Base-by-base conservation (phyloP, 2,329 filamentous ascomycete genomes). In the Balansia obtecta region DNA sequence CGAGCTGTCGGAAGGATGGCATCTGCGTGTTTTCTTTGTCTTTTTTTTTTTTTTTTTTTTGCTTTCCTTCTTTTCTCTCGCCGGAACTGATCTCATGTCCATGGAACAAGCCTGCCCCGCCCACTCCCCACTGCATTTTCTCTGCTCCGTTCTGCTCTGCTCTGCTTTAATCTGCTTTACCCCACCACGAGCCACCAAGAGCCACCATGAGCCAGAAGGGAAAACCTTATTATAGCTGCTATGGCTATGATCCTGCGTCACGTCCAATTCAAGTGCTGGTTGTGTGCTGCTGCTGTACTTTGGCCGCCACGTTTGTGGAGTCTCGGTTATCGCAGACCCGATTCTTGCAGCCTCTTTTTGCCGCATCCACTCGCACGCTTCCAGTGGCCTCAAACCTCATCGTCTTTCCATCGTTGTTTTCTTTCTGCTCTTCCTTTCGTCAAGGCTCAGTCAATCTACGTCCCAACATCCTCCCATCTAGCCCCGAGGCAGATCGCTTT, bases 231-330 rank as follows among this genome's bases (percentile, higher is more conserved):
- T 27, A 27, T 27, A 27, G 22, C 33, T 37, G 33, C 33, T 37
- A 15, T 37, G 33, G 12, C 33, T 9, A 15, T 15, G 33, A 37
- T 37, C 4, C 33, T 37, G 33, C 12, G 33, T 27, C 22, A 6
- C 22, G 22, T 27, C 6, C 22, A 27, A 27, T 3, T 27, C 3
- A 3, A 27, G 12, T 3, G 5, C 33, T 37, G 33, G n/a, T n/a
- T n/a, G n/a, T n/a, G n/a, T n/a, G n/a, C n/a, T 34, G 20, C 38
- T 41, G 41, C 27, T 42, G 38, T 41, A 27, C 22, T 27, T 27
- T 27, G 37, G 46, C 46, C 46, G 38, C 46, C 46, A 48, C 46
- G 37, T 18, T 27, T n/a, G 47, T 49, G 47, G 47, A 49, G 47
- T 43, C 50, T 9, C 18, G 27, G 46, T 46, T 41, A 51, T 34